phyloP scores from a whole-genome alignment of 257 asterid species.

The Nemophila menziesii region DNA sequence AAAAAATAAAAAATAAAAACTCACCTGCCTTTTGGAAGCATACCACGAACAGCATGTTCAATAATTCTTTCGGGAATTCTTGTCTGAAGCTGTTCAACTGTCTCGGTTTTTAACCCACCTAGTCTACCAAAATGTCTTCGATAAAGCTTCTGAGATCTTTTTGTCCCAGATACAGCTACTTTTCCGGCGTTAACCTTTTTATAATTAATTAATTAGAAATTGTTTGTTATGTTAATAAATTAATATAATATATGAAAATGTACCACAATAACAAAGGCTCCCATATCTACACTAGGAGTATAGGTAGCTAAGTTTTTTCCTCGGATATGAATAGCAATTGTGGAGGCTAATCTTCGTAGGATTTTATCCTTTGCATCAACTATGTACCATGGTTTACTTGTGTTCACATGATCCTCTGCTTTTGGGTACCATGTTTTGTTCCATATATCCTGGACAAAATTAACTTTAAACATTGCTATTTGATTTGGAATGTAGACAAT shows the following conservation, averaged over 20 bases:
- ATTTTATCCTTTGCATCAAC: slow-evolving; percentile 89
- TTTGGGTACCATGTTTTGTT: too few species aligned
- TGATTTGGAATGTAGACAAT: not conserved
- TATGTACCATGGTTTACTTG: too few species aligned
- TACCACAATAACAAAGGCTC: slow-evolving; percentile 91
- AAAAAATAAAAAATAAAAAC: slow-evolving; percentile 16
- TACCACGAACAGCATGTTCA: slow-evolving; percentile 95
- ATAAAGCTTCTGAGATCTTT: slow-evolving; percentile 73
- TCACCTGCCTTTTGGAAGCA: slow-evolving; percentile 90
- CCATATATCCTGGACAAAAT: too few species aligned
- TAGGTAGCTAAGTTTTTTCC: slow-evolving; percentile 84
- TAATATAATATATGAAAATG: too few species aligned
- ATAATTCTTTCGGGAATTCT: slow-evolving; percentile 84
- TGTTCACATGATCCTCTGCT: too few species aligned
- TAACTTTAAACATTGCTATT: not conserved
- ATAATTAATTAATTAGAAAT: not conserved
- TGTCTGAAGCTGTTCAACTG: slow-evolving; percentile 83
- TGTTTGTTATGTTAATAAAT: too few species aligned
- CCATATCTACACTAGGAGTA: slow-evolving; percentile 98
- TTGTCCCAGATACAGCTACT: slow-evolving; percentile 83
- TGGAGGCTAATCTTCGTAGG: slow-evolving; percentile 78
- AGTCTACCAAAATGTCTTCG: slow-evolving; percentile 93
- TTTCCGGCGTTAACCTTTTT: slow-evolving; percentile 78
- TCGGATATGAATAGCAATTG: slow-evolving; percentile 77
- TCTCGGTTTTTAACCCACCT: slow-evolving; percentile 88